A percentile compares a stretch with the other conserved stretches of the same genome.
phyloP scores from a whole-genome alignment of 768 basidiomycete species.

The Mycena epipterygia region DNA sequence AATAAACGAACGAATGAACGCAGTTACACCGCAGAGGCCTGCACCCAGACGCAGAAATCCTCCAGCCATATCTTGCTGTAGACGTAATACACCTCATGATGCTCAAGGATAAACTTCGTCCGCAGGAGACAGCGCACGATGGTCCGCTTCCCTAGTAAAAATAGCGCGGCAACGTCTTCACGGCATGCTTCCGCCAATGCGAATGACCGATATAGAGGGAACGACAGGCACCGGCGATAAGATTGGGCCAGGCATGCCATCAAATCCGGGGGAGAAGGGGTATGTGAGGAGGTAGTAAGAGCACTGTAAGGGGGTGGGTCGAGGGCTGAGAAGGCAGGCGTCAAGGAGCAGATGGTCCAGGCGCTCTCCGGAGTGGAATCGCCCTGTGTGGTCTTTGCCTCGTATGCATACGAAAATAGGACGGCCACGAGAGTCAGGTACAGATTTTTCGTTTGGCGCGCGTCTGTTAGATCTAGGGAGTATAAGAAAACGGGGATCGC shows the following conservation, averaged over 20 bases:
- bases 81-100: constrained; percentile 90
- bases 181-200: constrained; percentile 78
- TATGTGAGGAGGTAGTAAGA: constrained; percentile 36
- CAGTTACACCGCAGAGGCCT: constrained; percentile 75
- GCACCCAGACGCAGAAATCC: constrained; percentile 88
- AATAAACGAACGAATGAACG: neutral
- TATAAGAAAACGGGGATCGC: neutral
- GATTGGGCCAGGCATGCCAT: constrained; percentile 66
- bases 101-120: constrained; percentile 81
- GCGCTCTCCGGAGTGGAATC: constrained; percentile 92
- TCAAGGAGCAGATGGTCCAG: constrained; percentile 84
- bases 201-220: constrained; percentile 87
- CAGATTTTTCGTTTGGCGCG: constrained; percentile 68
- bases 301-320: constrained; percentile 71
- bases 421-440: constrained; percentile 80
- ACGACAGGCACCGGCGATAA: constrained; percentile 81
- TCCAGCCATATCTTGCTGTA: constrained; percentile 91
- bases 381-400: constrained; percentile 79
- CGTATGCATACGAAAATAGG: constrained; percentile 87
- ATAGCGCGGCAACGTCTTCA: constrained; percentile 69
- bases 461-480: constrained; percentile 70
- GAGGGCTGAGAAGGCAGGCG: constrained; percentile 86
- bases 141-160: constrained; percentile 72
- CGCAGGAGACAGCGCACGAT: constrained; percentile 78
- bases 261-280: constrained; percentile 63